phyloP scores from a whole-genome alignment of 169 alveolate species.

The Cryptosporidium baileyi region DNA sequence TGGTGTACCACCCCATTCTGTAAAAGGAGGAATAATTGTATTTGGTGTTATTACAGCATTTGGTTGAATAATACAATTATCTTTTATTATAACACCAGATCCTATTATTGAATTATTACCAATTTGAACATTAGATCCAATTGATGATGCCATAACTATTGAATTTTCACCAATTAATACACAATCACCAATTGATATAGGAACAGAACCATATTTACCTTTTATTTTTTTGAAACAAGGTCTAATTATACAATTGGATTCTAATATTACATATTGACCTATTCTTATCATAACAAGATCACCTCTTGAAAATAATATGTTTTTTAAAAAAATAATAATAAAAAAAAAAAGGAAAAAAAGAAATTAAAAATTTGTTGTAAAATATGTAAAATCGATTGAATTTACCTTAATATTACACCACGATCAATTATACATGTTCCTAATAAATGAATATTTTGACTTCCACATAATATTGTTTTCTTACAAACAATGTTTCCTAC shows the following conservation, averaged over 20 bases:
- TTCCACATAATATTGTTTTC: conserved; percentile 72
- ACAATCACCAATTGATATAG: conserved; percentile 80
- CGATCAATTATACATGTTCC: conserved; percentile 69
- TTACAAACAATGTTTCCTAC: conserved; percentile 72
- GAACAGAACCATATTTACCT: conserved; percentile 67
- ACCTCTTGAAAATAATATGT: conserved; percentile 76
- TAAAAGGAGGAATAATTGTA: conserved; percentile 82
- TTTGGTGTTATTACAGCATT: conserved; percentile 82
- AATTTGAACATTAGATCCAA: conserved; percentile 83
- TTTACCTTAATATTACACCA: conserved; percentile 66
- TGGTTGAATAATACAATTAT: conserved; percentile 80
- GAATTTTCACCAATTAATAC: conserved; percentile 81
- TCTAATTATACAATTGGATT: conserved; percentile 78
- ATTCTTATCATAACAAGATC: conserved; percentile 79
- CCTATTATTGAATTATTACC: conserved; percentile 85
- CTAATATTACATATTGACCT: conserved; percentile 79
- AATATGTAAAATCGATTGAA: too few relatives aligned
- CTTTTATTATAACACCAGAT: conserved; percentile 79
- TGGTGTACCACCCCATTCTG: conserved; percentile 87
- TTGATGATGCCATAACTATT: conserved; percentile 78
- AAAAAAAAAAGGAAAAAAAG: neutral
- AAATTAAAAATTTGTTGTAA: neutral
- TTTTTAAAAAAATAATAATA: neutral
- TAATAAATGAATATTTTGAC: conserved; percentile 72
- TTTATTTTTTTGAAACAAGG: conserved; percentile 76